Evolutionary conservation across 192 early-diverging fungal genomes (phyloP).

Genomic region (Diversispora epigaea): DNA sequence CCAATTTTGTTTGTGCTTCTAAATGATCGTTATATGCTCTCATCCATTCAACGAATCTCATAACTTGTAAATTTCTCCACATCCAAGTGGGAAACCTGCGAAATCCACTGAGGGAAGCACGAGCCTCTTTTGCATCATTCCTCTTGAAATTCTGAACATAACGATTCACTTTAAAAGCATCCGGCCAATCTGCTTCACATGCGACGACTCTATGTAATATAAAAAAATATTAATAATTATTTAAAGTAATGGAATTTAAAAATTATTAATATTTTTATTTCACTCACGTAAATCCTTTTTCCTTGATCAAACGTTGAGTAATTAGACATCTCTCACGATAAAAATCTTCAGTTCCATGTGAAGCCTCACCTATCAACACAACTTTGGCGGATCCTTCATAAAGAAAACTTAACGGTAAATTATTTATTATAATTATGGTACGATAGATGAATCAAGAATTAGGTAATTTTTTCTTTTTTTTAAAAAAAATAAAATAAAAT

Average conservation of each 20-base stretch:
- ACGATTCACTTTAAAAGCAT: conserved; percentile 22
- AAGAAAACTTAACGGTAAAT: too few relatives aligned
- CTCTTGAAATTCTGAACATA: conserved; percentile 15
- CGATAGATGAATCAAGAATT: too few relatives aligned
- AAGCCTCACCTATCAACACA: not conserved
- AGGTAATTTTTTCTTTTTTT: too few relatives aligned
- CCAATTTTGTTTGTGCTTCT: not conserved
- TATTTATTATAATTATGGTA: too few relatives aligned
- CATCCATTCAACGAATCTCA: conserved; percentile 20
- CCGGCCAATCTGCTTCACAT: conserved; percentile 27
- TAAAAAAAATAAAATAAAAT: too few relatives aligned
- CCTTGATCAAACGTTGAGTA: conserved; percentile 26
- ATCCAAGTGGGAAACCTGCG: conserved; percentile 21
- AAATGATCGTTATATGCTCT: conserved; percentile 6
- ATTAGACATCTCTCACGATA: conserved; percentile 27
- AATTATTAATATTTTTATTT: not conserved
- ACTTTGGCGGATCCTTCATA: too few relatives aligned
- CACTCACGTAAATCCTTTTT: conserved; percentile 29
- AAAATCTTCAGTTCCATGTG: conserved; percentile 27
- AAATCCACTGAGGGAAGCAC: not conserved
- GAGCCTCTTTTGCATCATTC: not conserved
- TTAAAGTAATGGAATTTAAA: not conserved
- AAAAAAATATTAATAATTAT: not conserved
- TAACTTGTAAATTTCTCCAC: conserved; percentile 20
- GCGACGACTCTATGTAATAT: not conserved